These are phyloP conservation scores for Aspergillus cavernicola DNA, from an alignment of 495 filamentous ascomycete genomes.

Conservation along the genomic window DNA sequence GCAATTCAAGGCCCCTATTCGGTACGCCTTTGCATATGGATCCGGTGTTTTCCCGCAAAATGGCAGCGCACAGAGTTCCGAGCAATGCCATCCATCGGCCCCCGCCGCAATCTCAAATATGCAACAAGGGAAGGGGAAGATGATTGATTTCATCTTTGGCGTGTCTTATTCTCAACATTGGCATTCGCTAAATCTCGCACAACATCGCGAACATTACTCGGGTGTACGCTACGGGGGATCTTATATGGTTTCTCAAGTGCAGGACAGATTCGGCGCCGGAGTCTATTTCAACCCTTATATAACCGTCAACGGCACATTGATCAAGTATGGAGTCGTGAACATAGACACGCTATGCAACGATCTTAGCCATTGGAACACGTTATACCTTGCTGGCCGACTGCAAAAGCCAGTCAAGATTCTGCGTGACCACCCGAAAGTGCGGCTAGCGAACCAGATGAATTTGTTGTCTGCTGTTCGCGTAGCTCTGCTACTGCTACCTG, in stretches of 20 bases:
- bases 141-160: constrained; percentile 98
- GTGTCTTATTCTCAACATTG: constrained; percentile 95
- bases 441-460: constrained; percentile 92
- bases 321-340: constrained; percentile 97
- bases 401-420: constrained; percentile 98
- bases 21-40: constrained; percentile 95
- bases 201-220: constrained; percentile 93
- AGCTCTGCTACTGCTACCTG: constrained; percentile 79
- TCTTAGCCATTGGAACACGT: constrained; percentile 81
- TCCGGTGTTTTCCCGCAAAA: constrained; percentile 93
- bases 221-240: constrained; percentile 80
- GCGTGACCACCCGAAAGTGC: constrained; percentile 84
- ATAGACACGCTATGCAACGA: constrained; percentile 82
- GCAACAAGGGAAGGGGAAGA: constrained; percentile 83
- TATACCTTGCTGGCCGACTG: constrained; percentile 90
- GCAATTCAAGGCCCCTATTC: constrained; percentile 89
- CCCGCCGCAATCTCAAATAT: constrained; percentile 72
- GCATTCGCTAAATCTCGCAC: constrained; percentile 84
- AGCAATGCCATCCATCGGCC: constrained; percentile 67
- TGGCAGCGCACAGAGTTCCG: constrained; percentile 41
- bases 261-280: constrained; percentile 86
- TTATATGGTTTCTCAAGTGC: constrained; percentile 72
- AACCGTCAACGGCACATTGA: constrained; percentile 89
- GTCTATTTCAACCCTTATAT: constrained; percentile 98
- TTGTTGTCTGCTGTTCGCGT: constrained; percentile 86